phyloP scores from a whole-genome alignment of 2,329 filamentous ascomycete genomes.

The Curvularia spicifera region DNA sequence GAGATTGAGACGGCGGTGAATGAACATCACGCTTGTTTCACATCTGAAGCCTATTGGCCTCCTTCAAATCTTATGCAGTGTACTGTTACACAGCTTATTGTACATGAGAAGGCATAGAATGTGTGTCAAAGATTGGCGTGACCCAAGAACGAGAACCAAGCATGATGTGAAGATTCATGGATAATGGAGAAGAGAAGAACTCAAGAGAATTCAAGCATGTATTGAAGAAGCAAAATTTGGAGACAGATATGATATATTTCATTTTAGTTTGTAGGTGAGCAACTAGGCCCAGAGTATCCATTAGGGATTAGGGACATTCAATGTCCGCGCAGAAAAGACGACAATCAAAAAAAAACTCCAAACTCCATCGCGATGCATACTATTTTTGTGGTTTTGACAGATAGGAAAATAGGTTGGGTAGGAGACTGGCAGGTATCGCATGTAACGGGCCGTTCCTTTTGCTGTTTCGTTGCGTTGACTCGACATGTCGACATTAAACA shows the following conservation, averaged over 20 bases:
- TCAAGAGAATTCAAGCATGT: no score
- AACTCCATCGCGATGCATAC: conserved; percentile 31
- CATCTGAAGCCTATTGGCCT: background rate
- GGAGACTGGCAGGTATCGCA: conserved; percentile 24
- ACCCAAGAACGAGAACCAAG: background rate
- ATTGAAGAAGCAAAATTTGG: background rate
- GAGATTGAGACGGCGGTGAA: background rate
- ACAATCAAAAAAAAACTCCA: conserved; percentile 21
- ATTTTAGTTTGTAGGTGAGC: conserved; percentile 3
- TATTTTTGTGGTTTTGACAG: conserved; percentile 21
- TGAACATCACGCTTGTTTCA: background rate
- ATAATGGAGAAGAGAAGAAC: no score
- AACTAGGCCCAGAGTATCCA: conserved; percentile 15
- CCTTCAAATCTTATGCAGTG: background rate
- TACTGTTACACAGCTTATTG: background rate
- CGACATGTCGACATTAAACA: background rate
- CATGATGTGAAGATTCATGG: background rate
- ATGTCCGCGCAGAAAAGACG: conserved; percentile 34
- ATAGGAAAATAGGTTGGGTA: conserved; percentile 2
- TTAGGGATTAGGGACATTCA: conserved; percentile 45
- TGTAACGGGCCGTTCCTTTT: conserved; percentile 30
- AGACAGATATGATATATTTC: background rate
- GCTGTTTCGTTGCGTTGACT: conserved; percentile 3
- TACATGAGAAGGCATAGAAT: background rate
- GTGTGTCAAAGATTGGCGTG: background rate